These are phyloP conservation scores for Tetracladium setigerum DNA, from an alignment of 495 filamentous ascomycete genomes.

Conservation along the genomic window DNA sequence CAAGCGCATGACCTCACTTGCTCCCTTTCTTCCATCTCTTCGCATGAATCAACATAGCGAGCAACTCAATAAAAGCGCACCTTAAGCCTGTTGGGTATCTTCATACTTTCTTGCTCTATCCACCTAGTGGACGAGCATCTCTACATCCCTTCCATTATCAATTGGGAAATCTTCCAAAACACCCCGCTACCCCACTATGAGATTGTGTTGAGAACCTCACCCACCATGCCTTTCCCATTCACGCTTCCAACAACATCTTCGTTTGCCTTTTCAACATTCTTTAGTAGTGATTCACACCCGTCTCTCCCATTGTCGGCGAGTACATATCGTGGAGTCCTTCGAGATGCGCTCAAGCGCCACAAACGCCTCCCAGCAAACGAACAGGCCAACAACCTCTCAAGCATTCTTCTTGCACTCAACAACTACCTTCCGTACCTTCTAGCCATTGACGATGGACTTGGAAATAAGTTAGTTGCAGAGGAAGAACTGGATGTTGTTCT, in stretches of 20 bases:
- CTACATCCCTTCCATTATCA: too few relatives aligned
- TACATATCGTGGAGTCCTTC: conserved; percentile 68
- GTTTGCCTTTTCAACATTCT: conserved; percentile 66
- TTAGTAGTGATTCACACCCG: conserved; percentile 67
- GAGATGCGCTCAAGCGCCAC: conserved; percentile 70
- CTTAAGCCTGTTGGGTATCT: too few relatives aligned
- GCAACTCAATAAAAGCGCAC: too few relatives aligned
- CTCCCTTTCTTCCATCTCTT: too few relatives aligned
- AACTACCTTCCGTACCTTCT: conserved; percentile 75
- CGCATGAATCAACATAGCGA: too few relatives aligned
- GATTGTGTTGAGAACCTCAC: too few relatives aligned
- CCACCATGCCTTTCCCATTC: conserved; percentile 78
- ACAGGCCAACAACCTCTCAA: conserved; percentile 56
- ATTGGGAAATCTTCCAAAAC: too few relatives aligned
- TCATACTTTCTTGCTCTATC: too few relatives aligned
- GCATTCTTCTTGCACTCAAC: conserved; percentile 57
- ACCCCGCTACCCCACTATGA: too few relatives aligned
- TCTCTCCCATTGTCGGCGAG: conserved; percentile 72
- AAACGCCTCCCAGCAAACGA: conserved; percentile 66
- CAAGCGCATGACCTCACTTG: too few relatives aligned
- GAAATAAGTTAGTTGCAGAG: conserved; percentile 36
- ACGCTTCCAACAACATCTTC: conserved; percentile 76
- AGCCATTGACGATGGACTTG: conserved; percentile 62
- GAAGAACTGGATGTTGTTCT: conserved; percentile 59
- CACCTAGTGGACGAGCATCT: too few relatives aligned